Base-by-base conservation (phyloP, 2,329 filamentous ascomycete genomes). In the Arthrobotrys iridis region DNA sequence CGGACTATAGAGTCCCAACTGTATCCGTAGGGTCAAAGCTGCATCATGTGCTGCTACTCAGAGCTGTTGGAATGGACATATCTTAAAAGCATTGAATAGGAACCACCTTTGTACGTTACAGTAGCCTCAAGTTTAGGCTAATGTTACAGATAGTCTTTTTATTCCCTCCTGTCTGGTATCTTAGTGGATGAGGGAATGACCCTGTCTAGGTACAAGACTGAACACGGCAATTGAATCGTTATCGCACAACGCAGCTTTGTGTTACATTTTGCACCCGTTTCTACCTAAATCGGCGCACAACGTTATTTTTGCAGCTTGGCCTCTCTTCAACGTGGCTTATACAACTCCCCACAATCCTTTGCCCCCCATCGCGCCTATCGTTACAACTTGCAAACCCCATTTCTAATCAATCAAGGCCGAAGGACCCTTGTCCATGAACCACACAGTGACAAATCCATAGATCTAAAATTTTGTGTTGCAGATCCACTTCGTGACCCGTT, bases 371-470 rank as follows among this genome's bases (percentile, higher is more conserved):
- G 55, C 55, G 45, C 43, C 43, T 55, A 45, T 62, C 35, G 45
- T 55, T 45, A 60, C 55, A 48, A 20, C 13, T 30, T 41, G 13
- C 22, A 66, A 37, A 13, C 24, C 4, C 6, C 3, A 2, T 5
- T 37, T 66, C 35, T 37, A n/a, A 22, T 41, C 28, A 40, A 52
- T 45, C 48, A 46, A 26, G 18, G 41, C 11, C 11, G 4, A n/a
- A 10, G 37, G 13, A 46, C 33, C 65, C 65, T 45, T 70, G 57
- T 64, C 46, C 55, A 24, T 52, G 65, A 45, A 35, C 35, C 13
- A 15, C 22, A 13, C 10, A 63, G 18, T 71, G 66, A 71, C 66
- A 71, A 71, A 71, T 71, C 37, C 45, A 24, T 4, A 35, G 48
- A 4, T 28, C 6, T 24, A 33, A 33, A 52, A 33, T 28, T 28